These are phyloP conservation scores for Russula dissimulans DNA, from an alignment of 768 basidiomycete genomes.

Conservation along the genomic window DNA sequence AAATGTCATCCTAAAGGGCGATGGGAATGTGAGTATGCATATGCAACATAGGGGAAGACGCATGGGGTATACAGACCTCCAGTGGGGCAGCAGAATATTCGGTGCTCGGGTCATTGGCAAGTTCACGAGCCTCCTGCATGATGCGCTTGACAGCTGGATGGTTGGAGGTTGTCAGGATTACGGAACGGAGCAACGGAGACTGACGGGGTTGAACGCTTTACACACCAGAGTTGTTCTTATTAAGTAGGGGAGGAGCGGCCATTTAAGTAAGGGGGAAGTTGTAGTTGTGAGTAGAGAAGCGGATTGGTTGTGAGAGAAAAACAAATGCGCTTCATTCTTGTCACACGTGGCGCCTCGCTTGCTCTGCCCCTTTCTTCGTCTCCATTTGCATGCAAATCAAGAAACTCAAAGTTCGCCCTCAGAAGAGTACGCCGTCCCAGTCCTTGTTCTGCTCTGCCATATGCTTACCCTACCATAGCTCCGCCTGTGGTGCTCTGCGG, in stretches of 20 bases:
- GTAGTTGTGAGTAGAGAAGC: background rate
- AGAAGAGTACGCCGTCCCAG: conserved; percentile 44
- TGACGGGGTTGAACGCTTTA: background rate
- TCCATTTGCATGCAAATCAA: conserved; percentile 54
- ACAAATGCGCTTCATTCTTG: background rate
- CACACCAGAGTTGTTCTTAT: conserved; percentile 84
- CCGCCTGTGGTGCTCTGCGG: conserved; percentile 45
- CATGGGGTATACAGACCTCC: conserved; percentile 43
- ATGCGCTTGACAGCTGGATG: conserved; percentile 83
- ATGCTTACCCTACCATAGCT: conserved; percentile 25
- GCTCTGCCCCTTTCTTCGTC: background rate
- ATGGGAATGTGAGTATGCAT: background rate
- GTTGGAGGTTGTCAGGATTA: background rate
- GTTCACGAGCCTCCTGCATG: conserved; percentile 90
- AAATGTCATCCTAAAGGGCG: conserved; percentile 66
- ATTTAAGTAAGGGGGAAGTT: conserved; percentile 10
- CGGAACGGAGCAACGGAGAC: too few species aligned
- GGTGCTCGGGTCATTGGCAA: conserved; percentile 72
- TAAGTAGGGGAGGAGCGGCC: conserved; percentile 37
- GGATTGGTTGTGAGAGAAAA: background rate
- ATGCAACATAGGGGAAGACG: background rate
- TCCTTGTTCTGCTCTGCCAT: conserved; percentile 18
- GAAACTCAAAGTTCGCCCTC: conserved; percentile 71
- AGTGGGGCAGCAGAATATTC: conserved; percentile 78
- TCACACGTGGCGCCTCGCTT: background rate